These are phyloP conservation scores for Agrocybe chaxingu DNA, from an alignment of 768 basidiomycete species.

Conservation along the genomic window DNA sequence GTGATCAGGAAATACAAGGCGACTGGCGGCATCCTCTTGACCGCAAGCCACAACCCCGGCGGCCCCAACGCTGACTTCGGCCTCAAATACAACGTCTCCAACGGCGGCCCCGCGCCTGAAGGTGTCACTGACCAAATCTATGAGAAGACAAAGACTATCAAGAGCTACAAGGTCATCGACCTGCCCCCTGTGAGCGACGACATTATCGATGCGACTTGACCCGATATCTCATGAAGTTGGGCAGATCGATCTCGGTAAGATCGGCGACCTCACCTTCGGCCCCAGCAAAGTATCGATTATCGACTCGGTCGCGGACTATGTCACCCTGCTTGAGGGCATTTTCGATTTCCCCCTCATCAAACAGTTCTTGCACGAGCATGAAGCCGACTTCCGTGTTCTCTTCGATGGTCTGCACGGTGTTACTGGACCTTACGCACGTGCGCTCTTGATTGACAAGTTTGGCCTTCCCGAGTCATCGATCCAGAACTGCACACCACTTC, in stretches of 20 bases:
- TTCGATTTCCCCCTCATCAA: constrained; percentile 96
- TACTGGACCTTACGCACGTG: constrained; percentile 92
- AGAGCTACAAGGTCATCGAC: constrained; percentile 81
- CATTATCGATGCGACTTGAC: constrained; percentile 5
- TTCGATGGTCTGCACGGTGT: constrained; percentile 98
- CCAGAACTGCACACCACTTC: constrained; percentile 88
- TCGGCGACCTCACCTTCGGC: constrained; percentile 78
- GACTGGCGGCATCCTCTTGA: constrained; percentile 93
- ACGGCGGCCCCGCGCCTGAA: constrained; percentile 97
- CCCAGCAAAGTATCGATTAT: constrained; percentile 86
- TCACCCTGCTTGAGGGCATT: constrained; percentile 78
- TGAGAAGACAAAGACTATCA: constrained; percentile 85
- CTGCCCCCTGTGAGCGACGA: constrained; percentile 57
- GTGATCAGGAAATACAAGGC: constrained; percentile 96
- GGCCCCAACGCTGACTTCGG: constrained; percentile 99
- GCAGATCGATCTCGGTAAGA: constrained; percentile 81
- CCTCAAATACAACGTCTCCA: constrained; percentile 98
- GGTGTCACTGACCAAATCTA: constrained; percentile 94
- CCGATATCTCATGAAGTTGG: neutral
- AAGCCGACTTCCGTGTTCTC: constrained; percentile 73
- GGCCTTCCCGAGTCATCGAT: constrained; percentile 76
- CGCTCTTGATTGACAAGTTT: constrained; percentile 81
- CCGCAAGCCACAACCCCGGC: constrained; percentile 97
- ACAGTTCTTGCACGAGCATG: constrained; percentile 72
- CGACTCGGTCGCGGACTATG: constrained; percentile 90